Base-by-base conservation (phyloP, 768 basidiomycete species). In the Leccinellum luteum region DNA sequence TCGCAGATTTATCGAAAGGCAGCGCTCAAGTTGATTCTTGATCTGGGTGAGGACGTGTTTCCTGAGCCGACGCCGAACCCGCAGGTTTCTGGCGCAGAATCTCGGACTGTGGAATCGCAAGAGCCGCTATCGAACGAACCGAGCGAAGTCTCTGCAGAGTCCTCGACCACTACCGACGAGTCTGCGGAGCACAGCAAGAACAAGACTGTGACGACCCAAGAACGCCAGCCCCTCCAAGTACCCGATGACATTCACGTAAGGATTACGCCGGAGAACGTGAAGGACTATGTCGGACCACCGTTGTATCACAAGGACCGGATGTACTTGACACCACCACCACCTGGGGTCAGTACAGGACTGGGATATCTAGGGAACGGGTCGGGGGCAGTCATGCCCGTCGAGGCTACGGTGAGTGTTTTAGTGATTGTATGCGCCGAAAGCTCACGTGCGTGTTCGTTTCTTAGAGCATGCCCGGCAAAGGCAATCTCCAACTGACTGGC, bases 351-450 rank as follows among this genome's bases (percentile, higher is more conserved):
- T 67, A 97, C 94, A 14, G 97, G 97, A 17, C 75, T 99, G 4
- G 97, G 97, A 3, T 98, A 98, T 72, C 78, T 96, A 25, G 96
- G 96, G 1, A 98, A 98, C 71, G 97, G 97, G 1, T 90, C 89
- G 14, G 97, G 97, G 25, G 90, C 93, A 5, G 92, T 98, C 44
- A 96, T 98, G 94, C 95, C 95, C 19, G 86, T 99, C 28, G 97
- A 99, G 75, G 93, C 90, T 38, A 89, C 89, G 66, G 94, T 94
- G 59, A 65, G 86, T 80, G 17, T 7, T 32, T 48, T 49, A 41
- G 4, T 17, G 13, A 27, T 17, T 45, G 32, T 51, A 12, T 14
- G 15, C 5, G n/a, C 19, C 9, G 7, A 15, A 23, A 41, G 13
- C 10, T n/a, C 35, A 43, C 15, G 25, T 47, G 30, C 54, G 59